Percentiles rank a stretch among this genome's conserved stretches.
Evolutionary conservation across 768 basidiomycete genomes (phyloP).

Genomic region (Mycena alexandri): DNA sequence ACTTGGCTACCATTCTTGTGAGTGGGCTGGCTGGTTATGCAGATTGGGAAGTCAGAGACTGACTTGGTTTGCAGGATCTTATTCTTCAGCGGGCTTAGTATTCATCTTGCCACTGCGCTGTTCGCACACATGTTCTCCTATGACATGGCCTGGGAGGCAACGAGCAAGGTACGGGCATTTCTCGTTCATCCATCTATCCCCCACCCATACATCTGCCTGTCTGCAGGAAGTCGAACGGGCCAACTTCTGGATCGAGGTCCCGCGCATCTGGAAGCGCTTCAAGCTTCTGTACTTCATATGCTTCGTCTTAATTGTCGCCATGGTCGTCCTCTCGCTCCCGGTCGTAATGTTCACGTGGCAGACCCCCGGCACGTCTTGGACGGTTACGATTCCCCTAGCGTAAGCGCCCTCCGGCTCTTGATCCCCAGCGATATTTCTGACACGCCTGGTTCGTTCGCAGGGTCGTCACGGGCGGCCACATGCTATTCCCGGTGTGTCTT

Average conservation of each 20-base stretch:
- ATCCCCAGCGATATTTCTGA: conserved; percentile 13
- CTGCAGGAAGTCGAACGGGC: conserved; percentile 84
- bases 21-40: conserved; percentile 44
- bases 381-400: conserved; percentile 82
- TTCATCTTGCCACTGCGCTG: conserved; percentile 74
- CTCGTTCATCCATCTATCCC: neutral
- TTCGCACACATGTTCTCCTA: conserved; percentile 81
- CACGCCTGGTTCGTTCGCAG: conserved; percentile 45
- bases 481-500: conserved; percentile 77
- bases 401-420: conserved; percentile 50
- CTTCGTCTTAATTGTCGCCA: conserved; percentile 60
- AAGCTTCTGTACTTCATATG: conserved; percentile 72
- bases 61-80: conserved; percentile 65
- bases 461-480: conserved; percentile 72
- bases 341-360: conserved; percentile 55
- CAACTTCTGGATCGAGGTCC: conserved; percentile 92
- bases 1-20: conserved; percentile 83
- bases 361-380: conserved; percentile 73
- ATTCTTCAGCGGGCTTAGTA: conserved; percentile 82
- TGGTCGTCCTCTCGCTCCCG: conserved; percentile 63
- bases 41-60: neutral
- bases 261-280: conserved; percentile 85
- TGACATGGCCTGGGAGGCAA: conserved; percentile 84
- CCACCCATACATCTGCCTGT: conserved; percentile 1
- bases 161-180: conserved; percentile 62